Base-by-base conservation (phyloP, 2,329 filamentous ascomycete species). In the Beauveria varroae region DNA sequence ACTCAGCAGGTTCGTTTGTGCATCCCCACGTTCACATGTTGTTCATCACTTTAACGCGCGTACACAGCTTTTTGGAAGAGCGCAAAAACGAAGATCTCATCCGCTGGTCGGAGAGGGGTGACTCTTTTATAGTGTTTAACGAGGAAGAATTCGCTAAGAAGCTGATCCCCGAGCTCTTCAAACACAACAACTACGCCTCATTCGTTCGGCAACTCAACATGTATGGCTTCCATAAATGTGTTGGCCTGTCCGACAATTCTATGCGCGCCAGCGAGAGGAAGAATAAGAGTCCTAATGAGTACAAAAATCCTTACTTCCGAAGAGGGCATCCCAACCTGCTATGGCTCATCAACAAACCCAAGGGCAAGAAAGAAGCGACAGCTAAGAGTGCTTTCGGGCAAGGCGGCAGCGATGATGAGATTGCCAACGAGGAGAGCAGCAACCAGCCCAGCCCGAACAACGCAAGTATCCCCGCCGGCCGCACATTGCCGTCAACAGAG, bases 91-190 rank as follows among this genome's bases (percentile, higher is more conserved):
- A 92, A 3, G 91, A 97, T 40, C 80, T 98, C 54, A 99, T 99
- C 71, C 87, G 93, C 67, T 99, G 95, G 95, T 97, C 95, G 0
- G 91, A 96, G 68, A 91, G 93, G 70, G 95, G 95, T 34, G 92
- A 96, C 70, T 97, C 93, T 0, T 99, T 99, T 75, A 90, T 98
- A 61, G 93, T 99, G 3, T 78, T 98, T 9, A 93, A 99, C 70
- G 95, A 99, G 75, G 95, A 99, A 70, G 93, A 96, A 76, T 99
- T 99, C 71, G 97, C 95, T 22, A 98, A 97, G 76, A 91, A 90
- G 43, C 88, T 99, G 67, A 90, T 99, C 26, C 95, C 95, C 1
- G 96, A 98, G 74, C 87, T 98, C 64, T 99, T 99, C 82, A 99
- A 99, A 75, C 95, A 99, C 78, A 96, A 93, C 81, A 97, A 97